These are phyloP conservation scores for Ormosia semicastrata DNA, from an alignment of 306 rosid species.

Conservation along the genomic window DNA sequence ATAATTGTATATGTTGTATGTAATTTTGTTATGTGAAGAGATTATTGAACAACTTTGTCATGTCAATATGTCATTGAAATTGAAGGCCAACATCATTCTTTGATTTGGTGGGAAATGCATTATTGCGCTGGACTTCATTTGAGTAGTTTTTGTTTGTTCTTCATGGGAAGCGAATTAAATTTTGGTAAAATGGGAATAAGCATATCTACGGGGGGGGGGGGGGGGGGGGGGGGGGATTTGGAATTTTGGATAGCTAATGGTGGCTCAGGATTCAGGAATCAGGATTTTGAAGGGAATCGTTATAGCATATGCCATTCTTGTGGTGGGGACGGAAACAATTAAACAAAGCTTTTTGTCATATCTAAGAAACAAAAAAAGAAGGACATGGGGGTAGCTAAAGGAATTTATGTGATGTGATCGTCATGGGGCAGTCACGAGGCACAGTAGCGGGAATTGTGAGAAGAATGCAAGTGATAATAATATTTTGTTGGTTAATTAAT, in stretches of 20 bases:
- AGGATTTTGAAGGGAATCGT: constrained; percentile 24
- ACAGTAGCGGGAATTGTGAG: not conserved
- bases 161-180: not conserved
- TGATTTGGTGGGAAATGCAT: not conserved
- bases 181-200: not conserved
- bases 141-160: not conserved
- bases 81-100: not conserved
- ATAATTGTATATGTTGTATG: not conserved
- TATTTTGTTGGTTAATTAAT: too few species aligned
- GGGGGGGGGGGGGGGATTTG: too few species aligned
- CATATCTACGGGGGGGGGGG: too few species aligned
- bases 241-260: not conserved
- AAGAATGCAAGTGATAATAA: too few species aligned
- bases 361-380: not conserved
- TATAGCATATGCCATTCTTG: constrained; percentile 26
- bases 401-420: not conserved
- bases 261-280: not conserved
- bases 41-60: not conserved
- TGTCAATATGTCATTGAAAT: not conserved
- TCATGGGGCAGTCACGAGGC: not conserved
- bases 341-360: not conserved
- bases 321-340: not conserved
- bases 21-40: constrained; percentile 1
- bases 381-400: not conserved
- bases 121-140: not conserved